These are phyloP conservation scores for Urtica urens DNA, from an alignment of 306 rosid genomes.

Conservation along the genomic window DNA sequence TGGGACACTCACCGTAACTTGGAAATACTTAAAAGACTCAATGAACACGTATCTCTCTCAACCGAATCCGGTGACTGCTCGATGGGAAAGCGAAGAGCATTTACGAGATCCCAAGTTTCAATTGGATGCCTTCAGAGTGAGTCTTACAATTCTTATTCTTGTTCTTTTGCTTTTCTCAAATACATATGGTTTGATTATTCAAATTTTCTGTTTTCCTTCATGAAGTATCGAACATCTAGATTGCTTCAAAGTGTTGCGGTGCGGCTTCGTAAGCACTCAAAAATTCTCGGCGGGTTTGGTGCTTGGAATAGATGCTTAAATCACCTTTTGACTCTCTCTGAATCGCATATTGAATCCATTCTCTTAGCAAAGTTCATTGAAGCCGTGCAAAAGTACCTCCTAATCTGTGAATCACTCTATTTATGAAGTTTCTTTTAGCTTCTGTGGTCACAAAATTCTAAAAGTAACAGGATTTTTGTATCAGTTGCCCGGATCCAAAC, in stretches of 20 bases:
- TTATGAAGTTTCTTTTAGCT: neutral
- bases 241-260: constrained; percentile 86
- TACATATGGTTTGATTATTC: constrained; percentile 3
- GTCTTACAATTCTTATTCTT: constrained; percentile 21
- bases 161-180: neutral
- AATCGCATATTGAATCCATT: constrained; percentile 85
- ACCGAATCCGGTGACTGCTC: constrained; percentile 87
- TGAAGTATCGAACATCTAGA: constrained; percentile 89
- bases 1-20: constrained; percentile 75
- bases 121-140: constrained; percentile 96
- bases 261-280: constrained; percentile 75
- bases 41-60: constrained; percentile 87
- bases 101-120: constrained; percentile 84
- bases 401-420: constrained; percentile 6
- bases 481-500: constrained; percentile 70
- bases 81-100: constrained; percentile 90
- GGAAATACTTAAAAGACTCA: constrained; percentile 87
- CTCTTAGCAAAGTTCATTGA: constrained; percentile 87
- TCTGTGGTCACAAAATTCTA: constrained; percentile 16
- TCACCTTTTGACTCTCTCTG: constrained; percentile 91
- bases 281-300: constrained; percentile 74
- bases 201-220: neutral
- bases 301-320: constrained; percentile 98
- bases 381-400: constrained; percentile 60
- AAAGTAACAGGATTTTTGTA: constrained; percentile 10